These are phyloP conservation scores for Rhododendron kiyosumense DNA, from an alignment of 148 eudicot species.

Conservation along the genomic window DNA sequence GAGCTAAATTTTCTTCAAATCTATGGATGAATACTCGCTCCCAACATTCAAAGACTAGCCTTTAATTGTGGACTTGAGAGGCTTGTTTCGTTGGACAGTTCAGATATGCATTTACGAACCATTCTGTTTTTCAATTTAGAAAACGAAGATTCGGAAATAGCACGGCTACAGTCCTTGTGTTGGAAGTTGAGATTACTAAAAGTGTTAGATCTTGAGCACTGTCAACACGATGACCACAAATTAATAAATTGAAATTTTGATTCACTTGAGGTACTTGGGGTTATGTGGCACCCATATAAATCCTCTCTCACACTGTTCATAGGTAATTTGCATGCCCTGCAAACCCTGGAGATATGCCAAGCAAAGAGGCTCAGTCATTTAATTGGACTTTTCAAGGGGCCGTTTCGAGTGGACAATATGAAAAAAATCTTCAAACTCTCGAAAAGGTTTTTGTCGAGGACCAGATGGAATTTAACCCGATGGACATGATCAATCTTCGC, in stretches of 20 bases:
- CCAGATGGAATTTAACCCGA: neutral
- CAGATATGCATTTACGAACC: neutral
- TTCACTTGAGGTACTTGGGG: neutral
- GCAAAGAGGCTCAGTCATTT: neutral
- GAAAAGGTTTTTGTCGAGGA: neutral
- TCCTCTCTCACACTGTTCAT: neutral
- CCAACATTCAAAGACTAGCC: neutral
- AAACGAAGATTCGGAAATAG: too few species aligned
- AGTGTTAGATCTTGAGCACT: neutral
- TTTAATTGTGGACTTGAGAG: neutral
- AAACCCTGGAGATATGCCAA: neutral
- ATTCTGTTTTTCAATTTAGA: neutral
- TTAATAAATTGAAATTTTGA: neutral
- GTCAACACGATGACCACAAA: rapidly evolving
- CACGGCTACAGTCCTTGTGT: neutral
- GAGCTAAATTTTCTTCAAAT: neutral
- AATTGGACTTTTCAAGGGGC: neutral
- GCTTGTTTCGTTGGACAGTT: neutral
- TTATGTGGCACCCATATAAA: neutral
- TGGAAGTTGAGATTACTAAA: neutral
- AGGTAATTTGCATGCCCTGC: neutral
- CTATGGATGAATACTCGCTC: neutral
- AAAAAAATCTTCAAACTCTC: neutral
- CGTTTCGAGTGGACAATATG: neutral
- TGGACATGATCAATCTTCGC: neutral